A percentile compares a stretch with the other conserved stretches of the same genome.
Conservation (phyloP, 352 stramenopile genomes). For the Phytophthora litchii region DNA sequence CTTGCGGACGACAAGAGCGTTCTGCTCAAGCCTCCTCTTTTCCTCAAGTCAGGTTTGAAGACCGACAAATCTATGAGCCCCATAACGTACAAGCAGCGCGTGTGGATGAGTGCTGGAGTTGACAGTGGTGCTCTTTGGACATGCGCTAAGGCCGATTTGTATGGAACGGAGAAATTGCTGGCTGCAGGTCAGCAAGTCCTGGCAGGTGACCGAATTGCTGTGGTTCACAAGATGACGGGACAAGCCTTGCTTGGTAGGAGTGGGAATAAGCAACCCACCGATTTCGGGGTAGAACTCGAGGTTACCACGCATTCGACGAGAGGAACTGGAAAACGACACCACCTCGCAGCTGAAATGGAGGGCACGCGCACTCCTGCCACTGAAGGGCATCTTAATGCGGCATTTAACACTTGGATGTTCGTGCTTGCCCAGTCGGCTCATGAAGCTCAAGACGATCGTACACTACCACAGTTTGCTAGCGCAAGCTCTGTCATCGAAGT, state of each 20-base stretch:
- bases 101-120: slow-evolving; percentile 65
- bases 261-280: slow-evolving; percentile 70
- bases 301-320: slow-evolving; percentile 53
- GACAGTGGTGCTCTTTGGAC: slow-evolving; percentile 80
- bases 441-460: slow-evolving; percentile 54
- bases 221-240: slow-evolving; percentile 89
- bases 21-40: slow-evolving; percentile 71
- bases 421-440: slow-evolving; percentile 44
- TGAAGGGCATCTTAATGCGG: slow-evolving; percentile 51
- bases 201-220: slow-evolving; percentile 54
- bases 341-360: slow-evolving; percentile 60
- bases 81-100: slow-evolving; percentile 86
- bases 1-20: slow-evolving; percentile 80
- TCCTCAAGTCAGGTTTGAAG: slow-evolving; percentile 86
- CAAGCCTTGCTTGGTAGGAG: slow-evolving; percentile 58
- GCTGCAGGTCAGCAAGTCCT: slow-evolving; percentile 48
- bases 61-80: slow-evolving; percentile 84
- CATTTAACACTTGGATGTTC: slow-evolving; percentile 74
- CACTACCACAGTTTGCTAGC: slow-evolving; percentile 49
- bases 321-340: slow-evolving; percentile 67
- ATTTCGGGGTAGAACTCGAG: slow-evolving; percentile 86
- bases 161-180: slow-evolving; percentile 74
- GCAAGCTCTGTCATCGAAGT: slow-evolving; percentile 48
- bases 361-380: slow-evolving; percentile 75
- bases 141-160: slow-evolving; percentile 66